A percentile compares a stretch with the other conserved stretches of the same genome.
Conservation (phyloP, 202 grass and related monocot genomes). For the Dendrocalamus latiflorus region DNA sequence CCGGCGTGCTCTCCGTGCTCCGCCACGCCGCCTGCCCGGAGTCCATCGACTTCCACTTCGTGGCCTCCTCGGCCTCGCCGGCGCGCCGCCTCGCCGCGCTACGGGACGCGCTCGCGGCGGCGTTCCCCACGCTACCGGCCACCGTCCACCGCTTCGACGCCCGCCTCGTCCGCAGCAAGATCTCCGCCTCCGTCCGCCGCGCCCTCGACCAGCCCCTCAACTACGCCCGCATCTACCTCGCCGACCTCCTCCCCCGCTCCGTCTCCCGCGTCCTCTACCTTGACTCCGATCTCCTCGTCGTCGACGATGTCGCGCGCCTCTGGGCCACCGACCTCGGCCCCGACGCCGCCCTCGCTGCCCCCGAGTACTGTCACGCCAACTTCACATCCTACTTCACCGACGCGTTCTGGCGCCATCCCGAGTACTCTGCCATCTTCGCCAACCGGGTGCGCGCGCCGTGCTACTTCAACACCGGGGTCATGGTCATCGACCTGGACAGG, state of each 20-base stretch:
- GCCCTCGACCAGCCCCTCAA: slow-evolving; percentile 96
- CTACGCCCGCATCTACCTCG: slow-evolving; percentile 97
- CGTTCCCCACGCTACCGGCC: slow-evolving; percentile 79
- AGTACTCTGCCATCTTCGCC: slow-evolving; percentile 49
- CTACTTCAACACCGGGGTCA: slow-evolving; percentile 99
- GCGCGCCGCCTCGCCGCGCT: slow-evolving; percentile 50
- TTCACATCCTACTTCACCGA: slow-evolving; percentile 89
- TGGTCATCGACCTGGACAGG: slow-evolving; percentile 81
- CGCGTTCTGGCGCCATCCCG: slow-evolving; percentile 61
- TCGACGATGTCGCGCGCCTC: slow-evolving; percentile 84
- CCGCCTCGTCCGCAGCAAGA: slow-evolving; percentile 66
- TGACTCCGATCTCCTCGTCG: slow-evolving; percentile 84
- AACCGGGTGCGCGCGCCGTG: slow-evolving; percentile 57
- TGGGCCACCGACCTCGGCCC: slow-evolving; percentile 79
- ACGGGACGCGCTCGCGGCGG: slow-evolving; percentile 46
- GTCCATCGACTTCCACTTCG: slow-evolving; percentile 79
- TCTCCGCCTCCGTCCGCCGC: slow-evolving; percentile 88
- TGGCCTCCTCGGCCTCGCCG: slow-evolving; percentile 49
- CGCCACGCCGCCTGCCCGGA: slow-evolving; percentile 92
- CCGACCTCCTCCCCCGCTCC: slow-evolving; percentile 53
- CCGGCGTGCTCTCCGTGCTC: slow-evolving; percentile 83
- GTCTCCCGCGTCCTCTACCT: slow-evolving; percentile 82
- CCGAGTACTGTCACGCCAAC: slow-evolving; percentile 96
- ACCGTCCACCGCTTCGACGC: slow-evolving; percentile 80
- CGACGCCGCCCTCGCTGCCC: slow-evolving; percentile 59